Evolutionary conservation across 1,139 yeast genomes (phyloP).

Genomic region (Candida labiduridarum): DNA sequence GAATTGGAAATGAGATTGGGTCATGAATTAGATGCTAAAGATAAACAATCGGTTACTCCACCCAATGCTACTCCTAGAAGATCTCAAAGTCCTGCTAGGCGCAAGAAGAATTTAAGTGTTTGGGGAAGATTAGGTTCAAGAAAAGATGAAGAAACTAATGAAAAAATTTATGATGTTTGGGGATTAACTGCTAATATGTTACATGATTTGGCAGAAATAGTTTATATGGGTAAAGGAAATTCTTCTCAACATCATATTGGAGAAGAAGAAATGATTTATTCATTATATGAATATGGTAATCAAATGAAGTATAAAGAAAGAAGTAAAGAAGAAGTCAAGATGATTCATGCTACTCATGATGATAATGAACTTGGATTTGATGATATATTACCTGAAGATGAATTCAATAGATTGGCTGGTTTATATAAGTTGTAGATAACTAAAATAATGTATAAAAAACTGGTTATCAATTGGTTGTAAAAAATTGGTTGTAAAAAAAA

Average conservation of each 20-base stretch:
- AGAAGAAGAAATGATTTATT: conserved; percentile 67
- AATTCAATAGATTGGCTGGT: conserved; percentile 41
- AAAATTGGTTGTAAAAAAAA: background rate
- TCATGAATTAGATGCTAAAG: conserved; percentile 18
- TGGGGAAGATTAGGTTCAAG: conserved; percentile 51
- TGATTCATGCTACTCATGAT: conserved; percentile 34
- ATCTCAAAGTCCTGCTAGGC: conserved; percentile 9
- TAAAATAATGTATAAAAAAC: no score
- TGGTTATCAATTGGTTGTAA: background rate
- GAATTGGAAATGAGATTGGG: conserved; percentile 18
- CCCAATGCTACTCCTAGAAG: conserved; percentile 13
- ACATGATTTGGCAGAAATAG: conserved; percentile 71
- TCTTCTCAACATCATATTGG: conserved; percentile 42
- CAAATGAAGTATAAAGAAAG: conserved; percentile 41
- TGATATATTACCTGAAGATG: conserved; percentile 52
- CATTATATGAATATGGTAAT: conserved; percentile 54
- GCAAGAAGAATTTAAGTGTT: conserved; percentile 14
- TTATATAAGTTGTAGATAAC: conserved; percentile 35
- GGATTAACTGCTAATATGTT: conserved; percentile 87
- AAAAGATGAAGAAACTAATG: conserved; percentile 38
- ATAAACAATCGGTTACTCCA: conserved; percentile 17
- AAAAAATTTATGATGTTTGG: conserved; percentile 74
- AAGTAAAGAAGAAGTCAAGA: conserved; percentile 36
- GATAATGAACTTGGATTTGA: conserved; percentile 46
- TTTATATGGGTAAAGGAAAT: conserved; percentile 27